These are phyloP conservation scores for Huntiella moniliformis DNA, from an alignment of 2,329 filamentous ascomycete species.

Conservation along the genomic window DNA sequence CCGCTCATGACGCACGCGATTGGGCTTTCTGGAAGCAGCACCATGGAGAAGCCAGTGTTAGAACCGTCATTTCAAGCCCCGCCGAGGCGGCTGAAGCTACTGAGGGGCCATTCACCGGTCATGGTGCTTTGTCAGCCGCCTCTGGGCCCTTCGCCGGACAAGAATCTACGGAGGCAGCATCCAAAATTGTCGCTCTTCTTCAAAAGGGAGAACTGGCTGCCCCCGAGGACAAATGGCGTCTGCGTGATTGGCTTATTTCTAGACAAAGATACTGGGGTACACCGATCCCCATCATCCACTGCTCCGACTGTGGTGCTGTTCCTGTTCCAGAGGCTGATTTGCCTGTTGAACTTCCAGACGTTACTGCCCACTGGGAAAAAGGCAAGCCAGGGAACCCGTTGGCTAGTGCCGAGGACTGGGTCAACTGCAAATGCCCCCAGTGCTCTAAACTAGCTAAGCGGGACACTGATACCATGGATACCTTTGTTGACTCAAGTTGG, in stretches of 20 bases:
- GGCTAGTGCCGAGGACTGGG: slow-evolving; percentile 51
- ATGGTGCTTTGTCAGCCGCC: slow-evolving; percentile 48
- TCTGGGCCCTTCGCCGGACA: slow-evolving; percentile 48
- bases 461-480: slow-evolving; percentile 92
- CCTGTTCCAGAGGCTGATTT: slow-evolving; percentile 60
- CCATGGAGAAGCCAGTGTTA: slow-evolving; percentile 37
- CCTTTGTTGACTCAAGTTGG: slow-evolving; percentile 90
- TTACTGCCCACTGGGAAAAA: slow-evolving; percentile 48
- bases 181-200: slow-evolving; percentile 39
- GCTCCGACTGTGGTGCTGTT: slow-evolving; percentile 54
- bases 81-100: slow-evolving; percentile 17
- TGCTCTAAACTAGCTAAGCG: slow-evolving; percentile 53
- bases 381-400: slow-evolving; percentile 61
- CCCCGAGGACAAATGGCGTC: slow-evolving; percentile 53
- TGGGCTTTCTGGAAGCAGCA: slow-evolving; percentile 65
- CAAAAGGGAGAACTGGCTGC: slow-evolving; percentile 38
- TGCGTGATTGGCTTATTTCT: slow-evolving; percentile 80
- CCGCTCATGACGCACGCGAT: slow-evolving; percentile 65
- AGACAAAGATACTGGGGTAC: slow-evolving; percentile 87
- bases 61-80: slow-evolving; percentile 33
- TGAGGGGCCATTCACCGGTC: slow-evolving; percentile 36
- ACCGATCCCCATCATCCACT: slow-evolving; percentile 79
- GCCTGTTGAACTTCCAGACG: slow-evolving; percentile 54
- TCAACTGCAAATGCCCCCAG: slow-evolving; percentile 55
- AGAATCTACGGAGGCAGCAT: slow-evolving; percentile 41